These are phyloP conservation scores for Periglandula ipomoeae DNA, from an alignment of 2,329 filamentous ascomycete genomes.

Conservation along the genomic window DNA sequence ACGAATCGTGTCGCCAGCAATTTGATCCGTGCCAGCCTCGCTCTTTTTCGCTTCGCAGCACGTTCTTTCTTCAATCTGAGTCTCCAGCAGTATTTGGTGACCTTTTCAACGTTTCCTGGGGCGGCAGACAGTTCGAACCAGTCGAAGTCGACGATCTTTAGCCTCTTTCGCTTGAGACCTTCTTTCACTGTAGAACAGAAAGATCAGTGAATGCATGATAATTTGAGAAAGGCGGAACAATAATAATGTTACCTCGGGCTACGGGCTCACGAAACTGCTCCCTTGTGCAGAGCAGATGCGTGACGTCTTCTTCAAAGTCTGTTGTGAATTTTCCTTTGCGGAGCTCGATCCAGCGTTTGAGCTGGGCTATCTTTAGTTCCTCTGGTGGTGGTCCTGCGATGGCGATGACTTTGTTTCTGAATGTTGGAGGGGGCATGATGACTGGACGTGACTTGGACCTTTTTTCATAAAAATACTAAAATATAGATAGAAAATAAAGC, in stretches of 20 bases:
- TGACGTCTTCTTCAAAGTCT: conserved; percentile 46
- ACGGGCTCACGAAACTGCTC: conserved; percentile 46
- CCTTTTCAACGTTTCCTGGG: conserved; percentile 8
- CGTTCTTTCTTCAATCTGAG: conserved; percentile 6
- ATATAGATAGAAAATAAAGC: no score
- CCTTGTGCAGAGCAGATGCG: conserved; percentile 62
- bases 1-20: conserved; percentile 33
- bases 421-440: neutral
- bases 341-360: conserved; percentile 55
- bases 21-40: conserved; percentile 28
- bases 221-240: neutral
- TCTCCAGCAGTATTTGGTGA: neutral
- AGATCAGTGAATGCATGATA: neutral
- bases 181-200: conserved; percentile 21
- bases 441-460: neutral
- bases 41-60: conserved; percentile 22
- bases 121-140: conserved; percentile 42
- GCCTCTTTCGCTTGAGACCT: conserved; percentile 24
- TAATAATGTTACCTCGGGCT: conserved; percentile 22
- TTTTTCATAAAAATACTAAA: neutral
- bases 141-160: conserved; percentile 37
- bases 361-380: conserved; percentile 39
- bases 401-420: conserved; percentile 33
- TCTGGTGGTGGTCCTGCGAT: conserved; percentile 48
- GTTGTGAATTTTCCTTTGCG: conserved; percentile 51